Percentiles rank a stretch among this genome's conserved stretches.
Evolutionary conservation across 768 basidiomycete species (phyloP).

Genomic region (Lentinula sp.): DNA sequence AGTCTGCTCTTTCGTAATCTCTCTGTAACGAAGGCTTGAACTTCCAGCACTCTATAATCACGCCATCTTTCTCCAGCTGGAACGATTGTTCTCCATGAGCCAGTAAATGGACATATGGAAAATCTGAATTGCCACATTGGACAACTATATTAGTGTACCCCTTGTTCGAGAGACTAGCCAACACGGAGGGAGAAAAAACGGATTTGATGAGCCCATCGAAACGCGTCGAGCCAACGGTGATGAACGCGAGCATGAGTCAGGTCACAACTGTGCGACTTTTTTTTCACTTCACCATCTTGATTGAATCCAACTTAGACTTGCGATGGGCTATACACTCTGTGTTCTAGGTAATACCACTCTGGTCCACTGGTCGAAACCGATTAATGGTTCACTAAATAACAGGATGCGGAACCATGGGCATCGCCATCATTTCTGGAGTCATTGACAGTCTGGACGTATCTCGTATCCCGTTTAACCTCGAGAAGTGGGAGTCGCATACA

Average conservation of each 20-base stretch:
- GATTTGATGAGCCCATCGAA: slow-evolving; percentile 72
- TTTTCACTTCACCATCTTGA: not conserved
- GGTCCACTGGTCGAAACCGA: slow-evolving; percentile 4
- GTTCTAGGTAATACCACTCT: slow-evolving; percentile 53
- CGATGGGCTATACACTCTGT: slow-evolving; percentile 91
- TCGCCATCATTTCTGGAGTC: slow-evolving; percentile 92
- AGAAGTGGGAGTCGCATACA: slow-evolving; percentile 65
- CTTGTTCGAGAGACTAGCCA: slow-evolving; percentile 42
- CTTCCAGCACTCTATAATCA: slow-evolving; percentile 60
- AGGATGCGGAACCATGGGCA: slow-evolving; percentile 99
- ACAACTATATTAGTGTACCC: slow-evolving; percentile 62
- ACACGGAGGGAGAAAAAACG: slow-evolving; percentile 50
- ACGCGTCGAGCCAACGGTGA: slow-evolving; percentile 87
- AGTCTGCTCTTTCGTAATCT: slow-evolving; percentile 59
- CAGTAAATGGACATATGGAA: slow-evolving; percentile 29
- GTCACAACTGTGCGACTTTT: not conserved
- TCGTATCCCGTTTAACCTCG: slow-evolving; percentile 15
- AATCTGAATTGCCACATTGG: slow-evolving; percentile 71
- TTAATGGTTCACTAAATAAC: slow-evolving; percentile 11
- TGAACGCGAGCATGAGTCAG: slow-evolving; percentile 46
- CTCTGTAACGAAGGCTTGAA: slow-evolving; percentile 71
- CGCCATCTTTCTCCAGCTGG: slow-evolving; percentile 26
- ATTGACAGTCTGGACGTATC: slow-evolving; percentile 68
- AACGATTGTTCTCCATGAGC: slow-evolving; percentile 20
- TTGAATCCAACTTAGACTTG: slow-evolving; percentile 1